Percentiles rank a stretch among this genome's conserved stretches.
These are phyloP conservation scores for Boletus sensibilis DNA, from an alignment of 768 basidiomycete species.

Conservation along the genomic window DNA sequence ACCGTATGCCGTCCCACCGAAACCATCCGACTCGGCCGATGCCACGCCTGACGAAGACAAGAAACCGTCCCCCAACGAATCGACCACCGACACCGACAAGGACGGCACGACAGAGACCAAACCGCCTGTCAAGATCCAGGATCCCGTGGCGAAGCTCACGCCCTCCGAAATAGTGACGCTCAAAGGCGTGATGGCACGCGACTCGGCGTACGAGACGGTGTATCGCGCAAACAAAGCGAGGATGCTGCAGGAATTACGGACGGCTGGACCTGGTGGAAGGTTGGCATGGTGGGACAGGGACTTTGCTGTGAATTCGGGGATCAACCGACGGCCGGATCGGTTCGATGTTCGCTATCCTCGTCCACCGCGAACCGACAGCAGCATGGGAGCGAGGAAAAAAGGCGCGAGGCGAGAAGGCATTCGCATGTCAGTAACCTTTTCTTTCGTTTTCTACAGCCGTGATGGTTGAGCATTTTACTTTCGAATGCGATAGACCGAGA, in stretches of 20 bases:
- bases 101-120: slow-evolving; percentile 18
- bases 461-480: not conserved
- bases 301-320: slow-evolving; percentile 33
- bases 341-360: slow-evolving; percentile 60
- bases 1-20: slow-evolving; percentile 21
- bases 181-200: slow-evolving; percentile 37
- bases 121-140: slow-evolving; percentile 18
- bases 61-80: slow-evolving; percentile 13
- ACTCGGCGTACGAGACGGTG: slow-evolving; percentile 46
- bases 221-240: slow-evolving; percentile 51
- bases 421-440: slow-evolving; percentile 60
- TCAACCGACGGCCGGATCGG: slow-evolving; percentile 31
- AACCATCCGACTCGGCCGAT: slow-evolving; percentile 21
- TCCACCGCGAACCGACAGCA: slow-evolving; percentile 37
- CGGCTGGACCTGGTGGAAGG: slow-evolving; percentile 42
- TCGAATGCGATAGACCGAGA: slow-evolving; percentile 48
- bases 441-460: not conserved
- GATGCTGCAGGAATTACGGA: slow-evolving; percentile 49
- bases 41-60: slow-evolving; percentile 22
- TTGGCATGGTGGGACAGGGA: slow-evolving; percentile 68
- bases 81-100: slow-evolving; percentile 16
- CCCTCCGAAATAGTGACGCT: slow-evolving; percentile 35
- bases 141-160: slow-evolving; percentile 27
- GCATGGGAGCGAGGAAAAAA: slow-evolving; percentile 45
- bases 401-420: slow-evolving; percentile 64